A percentile compares a stretch with the other conserved stretches of the same genome.
These are phyloP conservation scores for Fusarium sp. DNA, from an alignment of 2,329 filamentous ascomycete species.

Conservation along the genomic window DNA sequence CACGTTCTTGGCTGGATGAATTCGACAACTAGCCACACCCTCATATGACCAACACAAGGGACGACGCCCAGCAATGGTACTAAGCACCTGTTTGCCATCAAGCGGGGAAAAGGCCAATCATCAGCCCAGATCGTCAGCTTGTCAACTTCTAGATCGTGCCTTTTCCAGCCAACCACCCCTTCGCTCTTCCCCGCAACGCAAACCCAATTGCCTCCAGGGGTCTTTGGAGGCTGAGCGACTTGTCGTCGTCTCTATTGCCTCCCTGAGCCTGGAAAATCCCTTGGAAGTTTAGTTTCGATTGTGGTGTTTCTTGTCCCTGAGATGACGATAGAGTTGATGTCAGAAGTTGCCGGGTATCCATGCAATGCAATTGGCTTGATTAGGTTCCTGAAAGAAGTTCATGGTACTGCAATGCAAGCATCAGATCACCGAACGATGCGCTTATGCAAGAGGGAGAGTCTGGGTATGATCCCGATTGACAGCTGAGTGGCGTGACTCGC, in stretches of 20 bases:
- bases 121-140: conserved; percentile 25
- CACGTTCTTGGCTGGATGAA: conserved; percentile 37
- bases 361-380: conserved; percentile 2
- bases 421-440: conserved; percentile 25
- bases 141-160: conserved; percentile 20
- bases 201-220: conserved; percentile 39
- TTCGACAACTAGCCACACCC: conserved; percentile 22
- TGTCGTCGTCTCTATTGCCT: background rate
- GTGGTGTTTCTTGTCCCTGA: background rate
- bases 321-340: conserved; percentile 13
- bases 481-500: conserved; percentile 35
- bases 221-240: conserved; percentile 17
- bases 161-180: conserved; percentile 5
- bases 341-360: background rate
- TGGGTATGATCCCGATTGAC: conserved; percentile 16
- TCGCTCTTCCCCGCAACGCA: conserved; percentile 23
- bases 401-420: background rate
- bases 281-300: conserved; percentile 4
- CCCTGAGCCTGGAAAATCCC: background rate
- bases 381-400: background rate
- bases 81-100: conserved; percentile 30
- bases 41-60: conserved; percentile 29
- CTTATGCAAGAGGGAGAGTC: conserved; percentile 15
- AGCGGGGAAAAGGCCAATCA: conserved; percentile 36
- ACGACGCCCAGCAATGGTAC: conserved; percentile 14